Evolutionary conservation across 1,284 basidiomycete genomes (phyloP), one percentile per base, ranked within the genome.

Genomic region (Malassezia caprae): DNA sequence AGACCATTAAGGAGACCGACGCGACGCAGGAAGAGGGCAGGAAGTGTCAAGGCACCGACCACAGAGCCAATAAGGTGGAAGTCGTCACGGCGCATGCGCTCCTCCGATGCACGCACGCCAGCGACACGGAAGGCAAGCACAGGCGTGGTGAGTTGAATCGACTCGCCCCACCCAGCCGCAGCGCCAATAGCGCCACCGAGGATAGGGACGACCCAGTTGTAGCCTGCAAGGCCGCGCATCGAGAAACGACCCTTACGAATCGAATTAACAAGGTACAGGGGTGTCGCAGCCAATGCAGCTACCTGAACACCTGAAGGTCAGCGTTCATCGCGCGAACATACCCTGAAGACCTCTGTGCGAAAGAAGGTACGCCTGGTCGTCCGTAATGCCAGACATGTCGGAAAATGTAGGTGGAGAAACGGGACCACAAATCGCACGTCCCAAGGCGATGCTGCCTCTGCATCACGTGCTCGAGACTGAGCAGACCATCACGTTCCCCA

Each of bases 1-100:
- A 68, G 37, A 13, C 70, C 70, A 37, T 71, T 71, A 4, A 73
- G 17, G n/a, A 73, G 51, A 8, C 70, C 70, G 3, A 63, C 64
- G 8, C 65, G 53, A 3, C 60, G 58, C 28, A 72, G 39, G 30
- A 73, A 65, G 21, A 73, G 32, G 12, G 70, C 70, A 1, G 70
- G 70, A 1, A 69, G 49, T 3, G 68, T 37, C 13, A 73, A 53
- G 0, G 67, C 60, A 17, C 70, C 70, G 1, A 73, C 41, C 3
- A 70, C 67, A 11, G 50, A 40, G 3, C 70, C 70, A 27, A 73
- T 71, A 4, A 73, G 54, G 37, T 71, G 68, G 28, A 67, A 40
- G 44, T 73, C 70, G 45, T 73, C 70, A 27, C 61, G 61, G 34
- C 65, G 50, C 2, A 63, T 49, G 1, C 66, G 47, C 17, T 51